Conservation (phyloP, 139 green algal species). For the Chlorella sorokiniana region DNA sequence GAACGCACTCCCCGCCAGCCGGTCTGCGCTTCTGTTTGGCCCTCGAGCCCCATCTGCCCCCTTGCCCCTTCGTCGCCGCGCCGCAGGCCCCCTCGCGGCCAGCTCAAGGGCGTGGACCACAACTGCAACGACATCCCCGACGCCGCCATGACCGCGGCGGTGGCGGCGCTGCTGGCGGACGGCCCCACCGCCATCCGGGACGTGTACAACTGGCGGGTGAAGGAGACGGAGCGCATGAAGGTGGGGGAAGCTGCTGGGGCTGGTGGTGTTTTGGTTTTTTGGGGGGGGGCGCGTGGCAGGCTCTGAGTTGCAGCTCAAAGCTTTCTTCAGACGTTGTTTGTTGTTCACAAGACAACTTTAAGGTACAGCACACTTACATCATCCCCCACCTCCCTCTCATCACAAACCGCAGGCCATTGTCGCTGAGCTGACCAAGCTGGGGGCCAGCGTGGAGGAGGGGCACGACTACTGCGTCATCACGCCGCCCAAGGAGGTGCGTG, state of each 20-base stretch:
- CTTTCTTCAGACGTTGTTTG: no score
- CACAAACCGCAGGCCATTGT: slow-evolving; percentile 82
- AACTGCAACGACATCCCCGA: slow-evolving; percentile 99
- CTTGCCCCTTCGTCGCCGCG: neutral
- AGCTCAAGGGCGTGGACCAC: slow-evolving; percentile 92
- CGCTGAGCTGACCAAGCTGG: slow-evolving; percentile 92
- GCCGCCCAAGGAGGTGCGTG: slow-evolving; percentile 62
- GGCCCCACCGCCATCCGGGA: slow-evolving; percentile 92
- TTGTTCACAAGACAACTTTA: no score
- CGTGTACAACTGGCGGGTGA: slow-evolving; percentile 98
- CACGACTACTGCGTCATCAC: slow-evolving; percentile 96
- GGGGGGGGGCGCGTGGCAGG: neutral
- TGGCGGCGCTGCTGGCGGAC: slow-evolving; percentile 94
- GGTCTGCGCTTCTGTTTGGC: neutral
- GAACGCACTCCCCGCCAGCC: neutral
- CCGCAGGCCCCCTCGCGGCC: slow-evolving; percentile 54
- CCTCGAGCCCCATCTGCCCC: neutral
- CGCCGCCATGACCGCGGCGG: slow-evolving; percentile 98
- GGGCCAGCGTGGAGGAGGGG: slow-evolving; percentile 86
- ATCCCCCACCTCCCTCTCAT: neutral
- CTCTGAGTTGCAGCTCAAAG: neutral
- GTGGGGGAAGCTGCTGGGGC: neutral
- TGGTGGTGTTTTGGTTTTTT: neutral
- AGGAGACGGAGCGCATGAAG: slow-evolving; percentile 99
- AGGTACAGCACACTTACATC: neutral